Base-by-base conservation (phyloP, 495 filamentous ascomycete genomes). In the Staphylotrichum longicolle region DNA sequence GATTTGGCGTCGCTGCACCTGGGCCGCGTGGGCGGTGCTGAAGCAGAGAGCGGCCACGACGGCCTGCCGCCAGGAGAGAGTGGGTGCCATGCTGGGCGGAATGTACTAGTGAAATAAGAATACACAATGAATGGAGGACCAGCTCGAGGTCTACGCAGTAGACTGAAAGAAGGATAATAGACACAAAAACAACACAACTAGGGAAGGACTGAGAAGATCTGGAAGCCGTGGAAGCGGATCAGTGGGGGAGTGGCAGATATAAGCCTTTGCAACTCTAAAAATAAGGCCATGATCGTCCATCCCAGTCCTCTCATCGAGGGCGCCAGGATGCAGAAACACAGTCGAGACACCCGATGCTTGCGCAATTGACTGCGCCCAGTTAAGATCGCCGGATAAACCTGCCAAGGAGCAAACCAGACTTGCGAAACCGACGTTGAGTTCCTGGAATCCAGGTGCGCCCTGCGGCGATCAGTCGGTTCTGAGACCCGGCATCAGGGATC, bases 21-120 rank as follows among this genome's bases (percentile, higher is more conserved):
- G 49, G 32, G 45, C 48, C 7, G 63, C 54, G 34, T 54, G 30
- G 20, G 42, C 50, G 35, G 59, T 12, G 49, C 45, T 55, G 44
- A 63, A 41, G 12, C 65, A 62, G 34, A 65, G 57, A n/a, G 66
- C 48, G 54, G 66, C 60, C 11, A 68, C 32, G 40, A 54, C 63
- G 53, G 66, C 66, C 57, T 61, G 66, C 61, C 63, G 60, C 63
- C 50, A 65, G 39, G 66, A 60, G 30, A 63, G 37, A 15, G 52
- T 54, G 42, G 56, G 50, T 20, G 48, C 46, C 63, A 65, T 68
- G 15, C 35, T 62, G 49, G 40, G 20, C 30, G 40, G 20, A 42
- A 44, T 45, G 37, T 33, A 27, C 12, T 11, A 20, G 14, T 10
- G 34, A 47, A 59, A 7, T 9, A 58, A 54, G 53, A 53, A 41